phyloP scores from a whole-genome alignment of 2,329 filamentous ascomycete species.

The Trichoderma sp. region DNA sequence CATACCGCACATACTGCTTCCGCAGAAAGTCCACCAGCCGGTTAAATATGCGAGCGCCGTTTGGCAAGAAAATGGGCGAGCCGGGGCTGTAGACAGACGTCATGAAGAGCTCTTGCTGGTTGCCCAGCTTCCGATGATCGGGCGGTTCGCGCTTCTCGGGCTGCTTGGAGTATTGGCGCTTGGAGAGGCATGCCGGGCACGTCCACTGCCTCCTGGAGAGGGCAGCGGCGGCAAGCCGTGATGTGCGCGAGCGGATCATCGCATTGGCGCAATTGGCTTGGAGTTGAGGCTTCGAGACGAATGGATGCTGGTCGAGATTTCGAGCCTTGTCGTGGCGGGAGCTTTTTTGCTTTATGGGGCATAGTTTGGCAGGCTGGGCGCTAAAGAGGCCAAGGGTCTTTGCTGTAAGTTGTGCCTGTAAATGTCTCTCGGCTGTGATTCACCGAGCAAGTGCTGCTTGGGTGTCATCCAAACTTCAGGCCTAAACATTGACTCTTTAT shows the following conservation, averaged over 20 bases:
- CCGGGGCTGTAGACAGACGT: slow-evolving; percentile 78
- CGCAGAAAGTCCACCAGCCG: slow-evolving; percentile 78
- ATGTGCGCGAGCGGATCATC: slow-evolving; percentile 33
- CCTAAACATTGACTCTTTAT: neutral
- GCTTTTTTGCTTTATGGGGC: neutral
- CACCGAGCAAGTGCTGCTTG: neutral
- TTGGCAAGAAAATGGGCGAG: slow-evolving; percentile 79
- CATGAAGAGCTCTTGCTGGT: slow-evolving; percentile 73
- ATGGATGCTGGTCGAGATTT: neutral
- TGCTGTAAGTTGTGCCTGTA: neutral
- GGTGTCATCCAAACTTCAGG: neutral
- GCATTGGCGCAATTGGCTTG: slow-evolving; percentile 5
- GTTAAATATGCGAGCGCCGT: slow-evolving; percentile 80
- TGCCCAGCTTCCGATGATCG: slow-evolving; percentile 59
- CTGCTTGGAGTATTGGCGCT: slow-evolving; percentile 32
- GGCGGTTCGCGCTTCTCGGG: slow-evolving; percentile 35
- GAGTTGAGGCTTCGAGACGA: neutral
- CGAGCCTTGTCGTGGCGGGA: neutral
- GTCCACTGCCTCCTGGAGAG: slow-evolving; percentile 30
- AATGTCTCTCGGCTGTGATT: neutral
- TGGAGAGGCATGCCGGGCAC: slow-evolving; percentile 32
- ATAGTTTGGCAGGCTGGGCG: neutral
- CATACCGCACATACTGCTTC: slow-evolving; percentile 78
- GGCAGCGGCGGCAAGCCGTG: slow-evolving; percentile 23
- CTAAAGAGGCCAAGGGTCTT: neutral